Conservation (phyloP, 805 yeast genomes). For the Starmera pachycereana region DNA sequence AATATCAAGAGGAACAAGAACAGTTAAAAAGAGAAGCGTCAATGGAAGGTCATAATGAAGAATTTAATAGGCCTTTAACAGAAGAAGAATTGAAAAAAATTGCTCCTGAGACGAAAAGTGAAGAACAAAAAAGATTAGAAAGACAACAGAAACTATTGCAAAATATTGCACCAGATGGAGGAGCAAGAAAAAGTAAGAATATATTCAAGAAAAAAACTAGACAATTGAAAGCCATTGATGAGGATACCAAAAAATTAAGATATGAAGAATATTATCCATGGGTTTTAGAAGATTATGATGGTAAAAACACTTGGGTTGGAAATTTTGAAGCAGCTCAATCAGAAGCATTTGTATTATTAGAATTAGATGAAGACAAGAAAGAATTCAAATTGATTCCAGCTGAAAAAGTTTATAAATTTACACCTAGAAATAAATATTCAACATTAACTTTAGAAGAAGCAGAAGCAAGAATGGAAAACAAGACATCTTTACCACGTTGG, state of each 20-base stretch:
- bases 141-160: constrained; percentile 29
- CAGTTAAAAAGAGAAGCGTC: constrained; percentile 19
- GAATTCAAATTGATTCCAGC: constrained; percentile 86
- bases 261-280: constrained; percentile 97
- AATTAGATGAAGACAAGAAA: constrained; percentile 48
- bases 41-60: constrained; percentile 7
- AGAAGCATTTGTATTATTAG: constrained; percentile 77
- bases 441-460: constrained; percentile 94
- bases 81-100: constrained; percentile 10
- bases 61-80: background rate
- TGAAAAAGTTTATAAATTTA: constrained; percentile 87
- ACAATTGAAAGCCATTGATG: constrained; percentile 74
- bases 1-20: constrained; percentile 16
- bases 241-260: constrained; percentile 69
- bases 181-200: constrained; percentile 59
- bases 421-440: constrained; percentile 87
- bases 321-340: constrained; percentile 84
- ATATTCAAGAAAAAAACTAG: constrained; percentile 69
- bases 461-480: constrained; percentile 84
- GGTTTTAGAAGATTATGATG: constrained; percentile 96
- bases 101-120: constrained; percentile 23
- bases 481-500: constrained; percentile 80
- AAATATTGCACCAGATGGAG: constrained; percentile 89
- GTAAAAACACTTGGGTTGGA: constrained; percentile 90
- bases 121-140: constrained; percentile 28